Conservation (phyloP, 371 early-diverging fungal genomes). For the Rhizomucor miehei region DNA sequence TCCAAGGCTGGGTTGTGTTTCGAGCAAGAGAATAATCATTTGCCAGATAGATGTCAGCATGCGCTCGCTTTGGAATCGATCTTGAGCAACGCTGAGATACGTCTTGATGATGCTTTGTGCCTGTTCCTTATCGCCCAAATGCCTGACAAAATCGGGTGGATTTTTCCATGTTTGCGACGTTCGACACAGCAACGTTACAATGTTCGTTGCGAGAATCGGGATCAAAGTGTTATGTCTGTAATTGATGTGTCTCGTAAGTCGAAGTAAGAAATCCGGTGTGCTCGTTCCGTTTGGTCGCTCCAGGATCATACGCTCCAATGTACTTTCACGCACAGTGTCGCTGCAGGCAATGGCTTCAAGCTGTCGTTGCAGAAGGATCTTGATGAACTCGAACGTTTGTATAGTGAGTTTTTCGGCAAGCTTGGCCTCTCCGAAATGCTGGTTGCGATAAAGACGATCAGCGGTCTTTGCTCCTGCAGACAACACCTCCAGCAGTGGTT, state of each 20-base stretch:
- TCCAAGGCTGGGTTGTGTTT: conserved; percentile 44
- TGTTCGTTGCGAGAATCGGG: conserved; percentile 31
- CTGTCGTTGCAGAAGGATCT: conserved; percentile 28
- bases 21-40: conserved; percentile 32
- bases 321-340: conserved; percentile 6
- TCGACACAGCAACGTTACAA: conserved; percentile 31
- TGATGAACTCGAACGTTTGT: conserved; percentile 32
- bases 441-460: conserved; percentile 21
- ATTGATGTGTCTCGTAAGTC: conserved; percentile 31
- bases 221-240: conserved; percentile 29
- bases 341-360: conserved; percentile 20
- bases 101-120: conserved; percentile 32
- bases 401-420: conserved; percentile 31
- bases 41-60: conserved; percentile 41
- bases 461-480: conserved; percentile 33
- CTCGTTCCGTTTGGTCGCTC: conserved; percentile 18
- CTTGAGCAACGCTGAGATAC: conserved; percentile 34
- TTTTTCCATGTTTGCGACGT: conserved; percentile 27
- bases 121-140: conserved; percentile 40
- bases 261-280: conserved; percentile 33
- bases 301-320: conserved; percentile 15
- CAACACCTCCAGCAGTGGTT: conserved; percentile 33
- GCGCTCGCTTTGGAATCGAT: conserved; percentile 24
- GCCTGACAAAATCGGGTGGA: conserved; percentile 37
- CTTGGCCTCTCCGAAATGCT: conserved; percentile 29